Evolutionary conservation across 108 stramenopile genomes (phyloP), one percentile per base, ranked within the genome.

Genomic region (Skeletonema potamos): DNA sequence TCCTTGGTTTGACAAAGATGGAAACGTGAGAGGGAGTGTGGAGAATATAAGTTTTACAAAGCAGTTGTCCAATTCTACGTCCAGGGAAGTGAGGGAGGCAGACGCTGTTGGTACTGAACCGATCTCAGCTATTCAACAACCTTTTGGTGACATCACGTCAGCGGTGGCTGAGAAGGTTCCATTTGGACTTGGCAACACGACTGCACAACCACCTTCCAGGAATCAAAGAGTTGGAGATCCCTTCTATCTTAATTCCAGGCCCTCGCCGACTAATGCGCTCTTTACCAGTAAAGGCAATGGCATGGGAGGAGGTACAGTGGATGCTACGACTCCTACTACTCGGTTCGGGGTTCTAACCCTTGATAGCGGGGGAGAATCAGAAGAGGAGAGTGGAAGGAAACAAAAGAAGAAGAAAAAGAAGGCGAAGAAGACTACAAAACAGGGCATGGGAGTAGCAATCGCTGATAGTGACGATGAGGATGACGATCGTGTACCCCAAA

Each of bases 401-500:
- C 55, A 66, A 17, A 79, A 81, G 65, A 90, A 86, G 68, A 87
- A 92, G 64, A 85, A 81, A 62, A 90, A 87, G 68, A 89, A 86
- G 79, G 82, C 89, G 62, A 78, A 81, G 54, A 73, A 67, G 72
- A 69, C 58, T 33, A 18, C 54, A 73, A 72, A 72, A 73, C 0
- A 12, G 15, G 63, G 8, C 34, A 3, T 37, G 17, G 54, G 55
- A 39, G 65, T 62, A n/a, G 37, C 69, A 27, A 55, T 91, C 4
- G 84, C 82, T 51, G 70, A 41, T 29, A 89, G 89, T 64, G 92
- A 92, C 22, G 91, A 92, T 26, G 94, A 93, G 4, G 88, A 85
- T 46, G 91, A 93, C 24, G 81, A 86, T 55, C 70, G 79, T 29
- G 56, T 32, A 26, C 28, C 76, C n/a, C 54, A 61, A 54, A 51